A percentile compares a stretch with the other conserved stretches of the same genome.
phyloP scores from a whole-genome alignment of 345 rosid species.

The Dovyalis caffra region DNA sequence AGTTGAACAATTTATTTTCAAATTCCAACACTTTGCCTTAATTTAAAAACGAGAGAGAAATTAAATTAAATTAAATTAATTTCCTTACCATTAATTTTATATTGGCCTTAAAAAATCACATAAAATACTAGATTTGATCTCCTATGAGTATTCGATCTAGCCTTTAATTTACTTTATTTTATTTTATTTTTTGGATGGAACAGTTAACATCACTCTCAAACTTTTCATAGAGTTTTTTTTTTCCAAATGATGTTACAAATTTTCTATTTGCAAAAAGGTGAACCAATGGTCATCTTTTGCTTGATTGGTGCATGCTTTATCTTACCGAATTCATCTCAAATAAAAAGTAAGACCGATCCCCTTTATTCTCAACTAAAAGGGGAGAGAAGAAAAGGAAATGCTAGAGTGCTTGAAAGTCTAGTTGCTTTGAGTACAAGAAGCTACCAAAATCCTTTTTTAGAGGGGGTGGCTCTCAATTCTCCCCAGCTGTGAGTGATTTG shows the following conservation, averaged over 20 bases:
- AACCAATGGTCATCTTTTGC: conserved; percentile 37
- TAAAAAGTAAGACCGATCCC: conserved; percentile 37
- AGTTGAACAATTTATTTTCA: too few species aligned
- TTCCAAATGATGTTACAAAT: conserved; percentile 15
- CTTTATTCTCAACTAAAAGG: conserved; percentile 33
- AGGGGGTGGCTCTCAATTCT: conserved; percentile 31
- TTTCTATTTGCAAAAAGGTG: conserved; percentile 29
- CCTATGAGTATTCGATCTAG: not conserved
- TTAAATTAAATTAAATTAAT: too few species aligned
- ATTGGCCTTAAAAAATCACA: not conserved
- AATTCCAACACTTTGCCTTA: too few species aligned
- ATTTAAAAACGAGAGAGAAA: too few species aligned
- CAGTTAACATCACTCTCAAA: not conserved
- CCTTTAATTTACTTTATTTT: not conserved
- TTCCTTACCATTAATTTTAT: not conserved
- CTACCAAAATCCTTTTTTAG: conserved; percentile 48
- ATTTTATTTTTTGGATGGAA: not conserved
- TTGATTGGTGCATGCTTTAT: conserved; percentile 40
- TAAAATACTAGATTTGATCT: not conserved
- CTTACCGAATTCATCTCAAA: conserved; percentile 26
- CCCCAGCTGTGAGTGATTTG: conserved; percentile 43
- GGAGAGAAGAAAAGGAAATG: not conserved
- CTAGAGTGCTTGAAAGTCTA: conserved; percentile 36
- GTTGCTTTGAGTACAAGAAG: conserved; percentile 73
- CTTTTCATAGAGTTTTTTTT: not conserved